Base-by-base conservation (phyloP, 345 rosid species). In the Lumnitzera racemosa region DNA sequence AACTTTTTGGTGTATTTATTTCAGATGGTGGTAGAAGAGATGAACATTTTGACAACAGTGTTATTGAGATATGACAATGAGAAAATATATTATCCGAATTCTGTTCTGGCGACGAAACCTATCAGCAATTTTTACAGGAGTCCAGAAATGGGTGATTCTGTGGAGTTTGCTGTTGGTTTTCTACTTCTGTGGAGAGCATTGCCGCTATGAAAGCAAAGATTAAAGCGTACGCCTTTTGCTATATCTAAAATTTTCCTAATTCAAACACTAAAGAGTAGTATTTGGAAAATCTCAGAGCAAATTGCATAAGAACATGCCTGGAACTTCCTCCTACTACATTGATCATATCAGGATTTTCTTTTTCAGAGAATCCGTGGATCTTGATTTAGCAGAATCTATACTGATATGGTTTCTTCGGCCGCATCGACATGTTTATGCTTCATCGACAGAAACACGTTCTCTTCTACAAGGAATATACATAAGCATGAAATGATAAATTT, bases 21-120 rank as follows among this genome's bases (percentile, higher is more conserved):
- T 55, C 84, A 87, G 95, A 69, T 87, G 86, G 53, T 78, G 17
- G 89, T 84, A 3, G 91, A 85, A 71, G 95, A 85, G 66, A 80
- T 85, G 87, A 83, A 88, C 68, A 69, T 88, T 56, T 56, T 83
- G 56, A 67, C 89, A 0, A 85, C 91, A 1, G 76, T 88, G 55
- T 88, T 88, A 72, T 67, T 88, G 73, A 81, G 79, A 70, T 84
- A 65, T 25, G 76, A 88, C 77, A 85, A 83, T 31, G 86, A 85
- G 72, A 88, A 83, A 72, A 76, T 88, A 61, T 72, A 73, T 59
- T 83, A 81, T 53, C 77, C 86, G 0, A 88, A 88, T 69, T 57
- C 86, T 2, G 81, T 80, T 73, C 59, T 83, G 58, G 68, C 74
- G 23, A 73, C 73, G 0, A 79, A 82, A 72, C 78, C 84, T 5